Percentiles rank a stretch among this genome's conserved stretches.
Conservation (phyloP, 257 asterid species). For the Plantago ovata region DNA sequence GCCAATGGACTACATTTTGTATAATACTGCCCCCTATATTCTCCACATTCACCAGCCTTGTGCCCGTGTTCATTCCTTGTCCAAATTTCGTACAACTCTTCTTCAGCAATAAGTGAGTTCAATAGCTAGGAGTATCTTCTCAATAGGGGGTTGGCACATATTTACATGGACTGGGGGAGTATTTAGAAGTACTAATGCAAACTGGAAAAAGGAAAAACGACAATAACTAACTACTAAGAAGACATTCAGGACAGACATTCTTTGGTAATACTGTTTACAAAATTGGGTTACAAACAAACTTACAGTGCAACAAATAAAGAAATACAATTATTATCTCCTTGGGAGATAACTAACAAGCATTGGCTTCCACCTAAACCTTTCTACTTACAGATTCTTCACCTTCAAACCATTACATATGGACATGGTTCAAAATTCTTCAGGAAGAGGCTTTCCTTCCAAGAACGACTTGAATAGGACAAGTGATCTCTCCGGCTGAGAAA, state of each 20-base stretch:
- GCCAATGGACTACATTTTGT: no score
- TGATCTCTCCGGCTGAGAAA: conserved; percentile 80
- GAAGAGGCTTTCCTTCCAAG: conserved; percentile 61
- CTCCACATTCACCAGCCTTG: no score
- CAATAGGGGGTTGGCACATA: no score
- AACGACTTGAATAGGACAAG: conserved; percentile 70
- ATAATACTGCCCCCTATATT: no score
- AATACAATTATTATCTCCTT: conserved; percentile 18
- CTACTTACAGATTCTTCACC: conserved; percentile 23
- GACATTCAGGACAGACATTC: background rate
- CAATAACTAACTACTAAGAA: background rate
- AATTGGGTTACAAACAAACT: conserved; percentile 18
- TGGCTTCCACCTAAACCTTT: conserved; percentile 18
- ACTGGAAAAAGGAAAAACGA: no score
- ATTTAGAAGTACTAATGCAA: no score
- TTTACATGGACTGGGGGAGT: no score
- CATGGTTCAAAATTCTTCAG: conserved; percentile 40
- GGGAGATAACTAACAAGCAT: conserved; percentile 13
- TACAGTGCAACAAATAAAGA: conserved; percentile 17
- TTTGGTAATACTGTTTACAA: conserved; percentile 22
- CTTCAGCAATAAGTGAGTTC: no score
- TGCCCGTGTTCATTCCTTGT: no score
- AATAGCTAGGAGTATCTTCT: no score
- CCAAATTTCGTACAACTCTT: no score
- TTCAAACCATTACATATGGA: background rate